Evolutionary conservation across 345 rosid genomes (phyloP).

Genomic region (Brassica incana): DNA sequence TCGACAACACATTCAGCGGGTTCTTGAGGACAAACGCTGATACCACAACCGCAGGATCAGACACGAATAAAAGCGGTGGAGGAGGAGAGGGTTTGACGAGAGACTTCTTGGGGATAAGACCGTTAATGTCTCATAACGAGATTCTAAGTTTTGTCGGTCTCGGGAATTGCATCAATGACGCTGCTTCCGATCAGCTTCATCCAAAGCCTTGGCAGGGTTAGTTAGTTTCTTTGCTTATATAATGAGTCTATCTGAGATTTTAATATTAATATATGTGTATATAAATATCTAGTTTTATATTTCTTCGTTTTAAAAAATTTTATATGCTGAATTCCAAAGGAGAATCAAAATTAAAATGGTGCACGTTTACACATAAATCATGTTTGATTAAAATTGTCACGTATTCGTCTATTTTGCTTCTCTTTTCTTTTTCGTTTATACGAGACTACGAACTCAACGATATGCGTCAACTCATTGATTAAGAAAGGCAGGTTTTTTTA

Average conservation of each 20-base stretch:
- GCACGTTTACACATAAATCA: constrained; percentile 19
- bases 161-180: constrained; percentile 52
- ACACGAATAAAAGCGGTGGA: constrained; percentile 28
- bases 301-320: constrained; percentile 4
- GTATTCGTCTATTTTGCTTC: not conserved
- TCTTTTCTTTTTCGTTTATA: not conserved
- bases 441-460: not conserved
- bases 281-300: constrained; percentile 10
- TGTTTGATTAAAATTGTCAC: not conserved
- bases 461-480: constrained; percentile 5
- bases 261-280: constrained; percentile 1
- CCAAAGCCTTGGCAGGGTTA: constrained; percentile 68
- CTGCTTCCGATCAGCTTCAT: constrained; percentile 51
- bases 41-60: constrained; percentile 17
- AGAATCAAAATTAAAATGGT: constrained; percentile 16
- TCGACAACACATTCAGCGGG: constrained; percentile 51
- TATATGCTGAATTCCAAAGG: constrained; percentile 15
- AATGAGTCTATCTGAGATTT: not conserved
- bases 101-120: constrained; percentile 81
- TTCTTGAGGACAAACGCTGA: constrained; percentile 43
- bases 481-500: not conserved
- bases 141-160: constrained; percentile 69
- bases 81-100: constrained; percentile 66
- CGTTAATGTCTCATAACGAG: constrained; percentile 66
- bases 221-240: constrained; percentile 24